Evolutionary conservation across 1,284 basidiomycete genomes (phyloP), one percentile per base, ranked within the genome.

Genomic region (Cerioporus squamosus): DNA sequence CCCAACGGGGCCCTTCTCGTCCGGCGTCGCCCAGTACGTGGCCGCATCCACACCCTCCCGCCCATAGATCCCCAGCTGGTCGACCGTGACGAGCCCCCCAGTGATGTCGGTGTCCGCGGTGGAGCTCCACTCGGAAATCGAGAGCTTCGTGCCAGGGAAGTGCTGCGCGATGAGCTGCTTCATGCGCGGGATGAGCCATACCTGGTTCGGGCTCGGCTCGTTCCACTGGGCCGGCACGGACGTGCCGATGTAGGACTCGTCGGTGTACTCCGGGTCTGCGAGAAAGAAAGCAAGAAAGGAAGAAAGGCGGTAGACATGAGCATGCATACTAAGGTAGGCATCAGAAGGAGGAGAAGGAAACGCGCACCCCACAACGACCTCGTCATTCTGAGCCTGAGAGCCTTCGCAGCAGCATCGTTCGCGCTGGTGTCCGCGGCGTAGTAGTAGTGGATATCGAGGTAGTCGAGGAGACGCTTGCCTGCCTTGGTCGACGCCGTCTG

Each of bases 401-500:
- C 81, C 65, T 80, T 79, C 2, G 81, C 79, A 44, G 78, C 75
- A 45, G 65, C 79, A 65, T 82, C 77, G 62, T 80, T 79, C n/a
- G 80, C 77, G 55, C 78, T 81, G 4, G 79, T 80, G 60, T 82
- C 80, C 8, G 79, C 59, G 45, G 74, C 73, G 75, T 76, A 82
- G 69, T 83, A 83, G 65, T 82, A 83, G 63, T 83, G 81, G 55
- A 82, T 77, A 63, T 82, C 81, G 53, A 83, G 76, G 64, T 75
- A 81, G 66, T 82, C 81, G 18, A 83, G 69, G 18, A 81, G 68
- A 22, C 80, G 72, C 60, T 77, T 75, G 10, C 78, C 76, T 20
- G 67, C 62, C 2, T 53, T 69, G 22, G 61, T 65, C 43, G 78
- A 75, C 15, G 71, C 68, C 14, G 70, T 63, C 44, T 75, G 74